These are phyloP conservation scores for Sphaerulina populicola DNA, from an alignment of 2,329 filamentous ascomycete genomes.

Conservation along the genomic window DNA sequence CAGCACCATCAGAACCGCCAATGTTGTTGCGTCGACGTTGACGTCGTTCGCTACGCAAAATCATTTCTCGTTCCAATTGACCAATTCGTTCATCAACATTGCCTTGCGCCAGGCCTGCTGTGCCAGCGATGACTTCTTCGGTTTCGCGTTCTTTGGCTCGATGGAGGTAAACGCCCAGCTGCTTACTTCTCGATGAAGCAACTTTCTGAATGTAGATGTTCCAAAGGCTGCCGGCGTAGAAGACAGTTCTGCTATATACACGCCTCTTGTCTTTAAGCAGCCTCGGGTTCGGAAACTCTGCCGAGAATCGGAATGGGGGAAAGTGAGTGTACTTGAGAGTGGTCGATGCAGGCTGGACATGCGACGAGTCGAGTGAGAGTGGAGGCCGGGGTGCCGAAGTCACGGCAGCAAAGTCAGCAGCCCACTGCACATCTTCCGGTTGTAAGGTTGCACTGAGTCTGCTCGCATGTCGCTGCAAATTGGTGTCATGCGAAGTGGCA, in stretches of 20 bases:
- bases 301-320: slow-evolving; percentile 52
- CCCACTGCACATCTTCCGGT: slow-evolving; percentile 50
- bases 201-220: slow-evolving; percentile 57
- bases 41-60: slow-evolving; percentile 36
- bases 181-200: slow-evolving; percentile 47
- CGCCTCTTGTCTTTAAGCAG: slow-evolving; percentile 52
- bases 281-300: slow-evolving; percentile 50
- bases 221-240: slow-evolving; percentile 52
- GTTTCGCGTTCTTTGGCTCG: slow-evolving; percentile 50
- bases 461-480: slow-evolving; percentile 40
- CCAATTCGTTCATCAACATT: slow-evolving; percentile 49
- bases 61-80: slow-evolving; percentile 47
- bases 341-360: slow-evolving; percentile 8
- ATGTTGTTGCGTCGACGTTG: slow-evolving; percentile 20
- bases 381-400: slow-evolving; percentile 31
- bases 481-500: slow-evolving; percentile 37
- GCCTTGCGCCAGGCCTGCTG: slow-evolving; percentile 34
- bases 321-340: slow-evolving; percentile 46
- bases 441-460: slow-evolving; percentile 46
- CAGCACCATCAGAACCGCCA: slow-evolving; percentile 12
- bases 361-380: slow-evolving; percentile 5
- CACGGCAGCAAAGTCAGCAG: slow-evolving; percentile 46
- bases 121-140: slow-evolving; percentile 37
- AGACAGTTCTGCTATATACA: slow-evolving; percentile 51
- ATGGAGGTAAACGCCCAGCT: slow-evolving; percentile 53